Evolutionary conservation across 768 basidiomycete species (phyloP).

Genomic region (Cubamyces sp.): DNA sequence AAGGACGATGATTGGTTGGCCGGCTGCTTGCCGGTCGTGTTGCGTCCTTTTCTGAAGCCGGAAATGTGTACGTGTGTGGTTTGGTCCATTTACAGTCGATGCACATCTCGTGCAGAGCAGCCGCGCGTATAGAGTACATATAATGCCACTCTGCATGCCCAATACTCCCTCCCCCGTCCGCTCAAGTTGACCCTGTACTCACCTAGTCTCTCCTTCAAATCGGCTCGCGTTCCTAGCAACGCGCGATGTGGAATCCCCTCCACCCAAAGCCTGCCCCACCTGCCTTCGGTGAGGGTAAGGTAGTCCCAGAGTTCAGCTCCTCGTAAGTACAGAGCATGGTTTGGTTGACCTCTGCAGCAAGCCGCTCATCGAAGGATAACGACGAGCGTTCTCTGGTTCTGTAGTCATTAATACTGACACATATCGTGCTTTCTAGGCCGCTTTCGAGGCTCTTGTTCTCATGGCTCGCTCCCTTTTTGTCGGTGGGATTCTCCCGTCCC

Average conservation of each 20-base stretch:
- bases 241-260: conserved; percentile 41
- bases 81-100: neutral
- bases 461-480: conserved; percentile 59
- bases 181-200: neutral
- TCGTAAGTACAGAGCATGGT: conserved; percentile 32
- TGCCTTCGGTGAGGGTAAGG: conserved; percentile 49
- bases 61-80: neutral
- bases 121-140: too few relatives aligned
- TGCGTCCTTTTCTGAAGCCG: neutral
- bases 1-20: neutral
- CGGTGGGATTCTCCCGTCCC: conserved; percentile 62
- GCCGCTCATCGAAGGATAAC: neutral
- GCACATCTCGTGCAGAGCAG: too few relatives aligned
- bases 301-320: conserved; percentile 45
- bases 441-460: conserved; percentile 51
- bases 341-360: neutral
- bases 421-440: conserved; percentile 34
- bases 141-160: too few relatives aligned
- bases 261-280: conserved; percentile 52
- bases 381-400: neutral
- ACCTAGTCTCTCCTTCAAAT: neutral
- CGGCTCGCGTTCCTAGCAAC: neutral
- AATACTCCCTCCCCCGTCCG: too few relatives aligned
- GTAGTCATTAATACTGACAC: neutral
- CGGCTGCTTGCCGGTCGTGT: neutral